phyloP scores from a whole-genome alignment of 164 flowering plant genomes.

The Vitis riparia region DNA sequence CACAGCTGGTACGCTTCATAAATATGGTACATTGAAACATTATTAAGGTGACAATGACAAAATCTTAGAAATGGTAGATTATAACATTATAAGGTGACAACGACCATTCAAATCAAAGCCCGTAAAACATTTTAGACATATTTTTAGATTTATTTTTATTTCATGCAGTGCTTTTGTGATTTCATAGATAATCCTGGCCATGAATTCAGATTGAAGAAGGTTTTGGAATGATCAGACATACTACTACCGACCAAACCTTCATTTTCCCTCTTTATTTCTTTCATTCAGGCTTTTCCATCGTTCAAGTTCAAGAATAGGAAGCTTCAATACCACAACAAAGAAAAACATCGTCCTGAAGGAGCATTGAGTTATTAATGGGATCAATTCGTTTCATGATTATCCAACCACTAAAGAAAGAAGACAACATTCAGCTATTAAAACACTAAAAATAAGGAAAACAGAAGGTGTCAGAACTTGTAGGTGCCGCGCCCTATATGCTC shows the following conservation, averaged over 20 bases:
- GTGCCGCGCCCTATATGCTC: conserved; percentile 36
- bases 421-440: conserved; percentile 1
- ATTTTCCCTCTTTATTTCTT: neutral
- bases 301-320: neutral
- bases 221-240: neutral
- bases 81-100: no score
- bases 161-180: no score
- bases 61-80: no score
- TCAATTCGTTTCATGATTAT: neutral
- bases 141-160: no score
- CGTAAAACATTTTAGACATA: no score
- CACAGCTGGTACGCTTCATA: no score
- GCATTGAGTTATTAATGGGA: neutral
- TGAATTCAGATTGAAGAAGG: no score
- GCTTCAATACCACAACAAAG: neutral
- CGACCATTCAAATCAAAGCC: no score
- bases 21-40: no score
- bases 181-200: no score
- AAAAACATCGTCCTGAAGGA: neutral
- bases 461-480: neutral
- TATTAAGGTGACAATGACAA: no score
- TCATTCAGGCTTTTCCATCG: neutral
- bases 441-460: neutral
- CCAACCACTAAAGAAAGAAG: conserved; percentile 5
- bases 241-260: neutral